Base-by-base conservation (phyloP, 2,329 filamentous ascomycete species). In the Microsporum ferrugineum region DNA sequence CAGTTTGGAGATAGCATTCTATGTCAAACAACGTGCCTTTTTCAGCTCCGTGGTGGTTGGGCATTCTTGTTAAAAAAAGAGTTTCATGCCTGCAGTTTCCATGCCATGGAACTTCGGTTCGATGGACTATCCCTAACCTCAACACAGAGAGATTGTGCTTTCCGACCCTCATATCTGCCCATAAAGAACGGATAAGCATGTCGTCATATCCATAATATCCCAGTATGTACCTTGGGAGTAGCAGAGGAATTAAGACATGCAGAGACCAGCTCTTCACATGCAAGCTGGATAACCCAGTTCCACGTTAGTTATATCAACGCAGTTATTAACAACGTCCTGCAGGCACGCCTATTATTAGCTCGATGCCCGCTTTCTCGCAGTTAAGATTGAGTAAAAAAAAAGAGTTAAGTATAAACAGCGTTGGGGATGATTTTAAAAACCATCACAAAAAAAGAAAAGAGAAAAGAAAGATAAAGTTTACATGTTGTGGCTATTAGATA, bases 331-430 rank as follows among this genome's bases (percentile, higher is more conserved):
- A 55, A 55, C 31, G 31, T 36, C 33, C 49, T 55, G 49, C 49
- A 55, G 49, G 49, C 49, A 55, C 49, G 31, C 33, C 49, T 55
- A 55, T 55, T 55, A 34, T 55, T 55, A 55, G 49, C 14, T 34
- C 49, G 12, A 14, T 27, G 49, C 36, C 49, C n/a, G 49, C 31
- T 36, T 17, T n/a, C 12, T 17, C 31, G 31, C 3, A n/a, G 49
- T 23, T n/a, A n/a, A 29, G 17, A 49, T 49, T 31, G 45, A 12
- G 45, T 31, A 31, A 49, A 31, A 49, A 10, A 31, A 31, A 29
- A 33, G 23, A 49, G 23, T 23, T 23, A 23, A 23, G 17, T 23
- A 23, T 49, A 33, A 49, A 49, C 45, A 31, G 23, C 45, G 45
- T 23, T 7, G 23, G 23, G 27, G 45, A 49, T 49, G 39, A n/a